Evolutionary conservation across 2,329 filamentous ascomycete genomes (phyloP).

Genomic region (Trichoderma lentiforme): DNA sequence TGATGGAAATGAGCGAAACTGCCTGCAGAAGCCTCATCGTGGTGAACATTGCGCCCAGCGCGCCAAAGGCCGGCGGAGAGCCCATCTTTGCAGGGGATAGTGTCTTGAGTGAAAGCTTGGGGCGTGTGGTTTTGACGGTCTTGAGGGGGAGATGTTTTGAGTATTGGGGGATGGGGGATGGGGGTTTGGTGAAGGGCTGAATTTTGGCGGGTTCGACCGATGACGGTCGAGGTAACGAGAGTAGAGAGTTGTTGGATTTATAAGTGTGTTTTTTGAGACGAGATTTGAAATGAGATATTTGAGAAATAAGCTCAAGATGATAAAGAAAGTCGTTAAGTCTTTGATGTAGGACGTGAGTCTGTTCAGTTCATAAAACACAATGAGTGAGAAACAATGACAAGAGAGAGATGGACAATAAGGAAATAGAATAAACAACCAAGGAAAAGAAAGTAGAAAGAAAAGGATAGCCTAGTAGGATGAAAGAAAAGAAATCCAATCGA

Average conservation of each 20-base stretch:
- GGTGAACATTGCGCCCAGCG: not conserved
- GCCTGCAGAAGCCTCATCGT: not conserved
- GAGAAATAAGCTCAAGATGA: too few species aligned
- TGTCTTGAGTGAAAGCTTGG: slow-evolving; percentile 43
- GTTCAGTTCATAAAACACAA: not conserved
- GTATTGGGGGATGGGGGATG: slow-evolving; percentile 38
- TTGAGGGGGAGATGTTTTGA: slow-evolving; percentile 41
- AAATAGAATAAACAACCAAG: not conserved
- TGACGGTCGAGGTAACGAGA: slow-evolving; percentile 19
- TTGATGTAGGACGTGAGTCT: not conserved
- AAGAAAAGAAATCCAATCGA: not conserved
- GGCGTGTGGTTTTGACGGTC: slow-evolving; percentile 39
- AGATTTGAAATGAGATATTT: too few species aligned
- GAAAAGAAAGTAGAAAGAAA: not conserved
- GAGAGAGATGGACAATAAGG: slow-evolving; percentile 1
- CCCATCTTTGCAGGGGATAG: not conserved
- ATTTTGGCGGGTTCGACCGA: slow-evolving; percentile 30
- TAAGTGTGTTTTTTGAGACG: too few species aligned
- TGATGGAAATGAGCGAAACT: slow-evolving; percentile 63
- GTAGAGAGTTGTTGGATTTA: too few species aligned
- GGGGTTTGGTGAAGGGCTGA: slow-evolving; percentile 30
- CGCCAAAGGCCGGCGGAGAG: not conserved
- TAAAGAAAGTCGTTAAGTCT: too few species aligned
- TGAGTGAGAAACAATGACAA: not conserved
- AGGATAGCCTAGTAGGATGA: not conserved